Base-by-base conservation (phyloP, 2,329 filamentous ascomycete genomes). In the Aureobasidium sp. region DNA sequence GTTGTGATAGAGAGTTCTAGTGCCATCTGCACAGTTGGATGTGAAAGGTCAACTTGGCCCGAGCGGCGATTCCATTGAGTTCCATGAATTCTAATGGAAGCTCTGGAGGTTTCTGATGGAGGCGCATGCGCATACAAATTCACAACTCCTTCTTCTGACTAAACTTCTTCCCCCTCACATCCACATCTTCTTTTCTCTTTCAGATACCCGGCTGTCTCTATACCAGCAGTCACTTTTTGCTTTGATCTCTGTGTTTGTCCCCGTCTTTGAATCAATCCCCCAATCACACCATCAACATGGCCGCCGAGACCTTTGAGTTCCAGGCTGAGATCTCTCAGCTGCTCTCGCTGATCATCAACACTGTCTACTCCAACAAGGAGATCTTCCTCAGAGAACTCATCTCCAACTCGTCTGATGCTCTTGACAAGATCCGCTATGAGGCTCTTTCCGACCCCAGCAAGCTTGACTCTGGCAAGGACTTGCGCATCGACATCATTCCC, bases 281-380 rank as follows among this genome's bases (percentile, higher is more conserved):
- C 62, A 55, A 51, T 20, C 20, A 20, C 55, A 44, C 68, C 69
- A 68, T 70, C 69, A 89, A 77, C 78, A 96, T 96, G 90, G 80
- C 91, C 79, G 73, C 77, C 70, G 92, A 97, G 84, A 97, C 92
- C 71, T 99, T 99, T 83, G 93, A 97, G 89, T 99, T 97, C 85
- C 94, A 99, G 89, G 94, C 94, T 89, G 94, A 99, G 90, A 99
- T 99, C 78, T 97, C 93, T 89, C 94, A 99, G 90, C 90, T 99
- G 70, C 89, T 99, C 77, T 91, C 88, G 71, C 90, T 99, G 78
- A 99, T 99, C 82, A 99, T 99, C 87, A 99, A 99, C 90, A 97
- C 94, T 70, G 94, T 99, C 83, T 99, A 97, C 86, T 97, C 92
- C 72, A 99, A 99, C 89, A 99, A 99, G 86, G 94, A 97, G 83